Evolutionary conservation across 441 rosid species (phyloP).

Genomic region (Adansonia gregorii): DNA sequence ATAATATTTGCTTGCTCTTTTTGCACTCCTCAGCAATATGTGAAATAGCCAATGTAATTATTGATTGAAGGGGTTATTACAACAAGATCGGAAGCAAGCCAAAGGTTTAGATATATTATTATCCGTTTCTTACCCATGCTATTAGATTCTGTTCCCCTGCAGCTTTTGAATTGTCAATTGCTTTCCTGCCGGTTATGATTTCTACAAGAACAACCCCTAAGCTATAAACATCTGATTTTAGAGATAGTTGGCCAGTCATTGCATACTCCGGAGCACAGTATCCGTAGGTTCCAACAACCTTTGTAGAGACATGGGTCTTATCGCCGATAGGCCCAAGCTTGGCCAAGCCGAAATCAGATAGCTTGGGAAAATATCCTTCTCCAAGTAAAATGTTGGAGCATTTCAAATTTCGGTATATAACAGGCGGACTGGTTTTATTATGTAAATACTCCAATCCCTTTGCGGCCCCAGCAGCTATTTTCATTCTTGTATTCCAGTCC

Average conservation of each 20-base stretch:
- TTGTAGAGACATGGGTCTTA: slow-evolving; percentile 64
- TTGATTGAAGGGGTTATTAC: neutral
- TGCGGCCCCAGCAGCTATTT: slow-evolving; percentile 71
- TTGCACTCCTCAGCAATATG: neutral
- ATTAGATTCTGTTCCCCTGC: slow-evolving; percentile 59
- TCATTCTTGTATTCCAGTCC: slow-evolving; percentile 66
- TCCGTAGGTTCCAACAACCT: slow-evolving; percentile 73
- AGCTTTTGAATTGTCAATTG: slow-evolving; percentile 53
- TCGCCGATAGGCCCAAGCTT: slow-evolving; percentile 71
- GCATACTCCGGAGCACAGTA: slow-evolving; percentile 75
- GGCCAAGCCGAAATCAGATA: slow-evolving; percentile 72
- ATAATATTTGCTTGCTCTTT: neutral
- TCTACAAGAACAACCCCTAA: slow-evolving; percentile 69
- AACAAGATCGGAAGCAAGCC: neutral
- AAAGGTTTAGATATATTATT: neutral
- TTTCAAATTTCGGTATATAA: slow-evolving; percentile 64
- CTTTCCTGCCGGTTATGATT: slow-evolving; percentile 68
- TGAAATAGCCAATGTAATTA: neutral
- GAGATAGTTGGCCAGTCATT: slow-evolving; percentile 69
- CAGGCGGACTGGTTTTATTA: slow-evolving; percentile 59
- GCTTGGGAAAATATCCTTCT: slow-evolving; percentile 57
- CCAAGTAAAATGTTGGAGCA: slow-evolving; percentile 66
- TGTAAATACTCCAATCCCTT: slow-evolving; percentile 65
- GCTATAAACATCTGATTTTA: slow-evolving; percentile 68
- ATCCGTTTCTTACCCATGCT: slow-evolving; percentile 56